Conservation (phyloP, 2,329 filamentous ascomycete genomes). For the Geoglossum cookeanum region DNA sequence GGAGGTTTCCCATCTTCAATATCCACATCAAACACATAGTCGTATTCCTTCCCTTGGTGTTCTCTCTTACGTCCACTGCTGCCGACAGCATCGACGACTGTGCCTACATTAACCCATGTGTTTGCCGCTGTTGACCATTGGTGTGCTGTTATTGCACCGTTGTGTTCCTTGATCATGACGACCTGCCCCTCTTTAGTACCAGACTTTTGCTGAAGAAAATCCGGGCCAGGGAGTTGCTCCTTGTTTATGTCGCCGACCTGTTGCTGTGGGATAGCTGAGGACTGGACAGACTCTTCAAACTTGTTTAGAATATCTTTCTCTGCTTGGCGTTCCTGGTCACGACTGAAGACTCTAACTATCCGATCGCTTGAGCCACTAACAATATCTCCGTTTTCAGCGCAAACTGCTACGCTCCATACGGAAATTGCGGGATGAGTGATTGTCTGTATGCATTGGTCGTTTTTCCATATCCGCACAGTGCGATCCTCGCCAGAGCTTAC, state of each 20-base stretch:
- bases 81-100: constrained; percentile 74
- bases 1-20: constrained; percentile 88
- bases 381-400: constrained; percentile 68
- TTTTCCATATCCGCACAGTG: constrained; percentile 80
- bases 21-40: constrained; percentile 92
- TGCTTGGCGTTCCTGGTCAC: constrained; percentile 49
- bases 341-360: constrained; percentile 66
- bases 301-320: constrained; percentile 45
- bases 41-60: constrained; percentile 73
- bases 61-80: constrained; percentile 62
- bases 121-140: constrained; percentile 58
- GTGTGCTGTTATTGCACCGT: constrained; percentile 71
- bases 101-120: constrained; percentile 79
- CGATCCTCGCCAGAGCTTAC: constrained; percentile 87
- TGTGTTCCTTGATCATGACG: constrained; percentile 68
- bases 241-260: constrained; percentile 73
- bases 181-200: constrained; percentile 96
- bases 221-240: constrained; percentile 72
- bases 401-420: constrained; percentile 83
- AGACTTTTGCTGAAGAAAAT: constrained; percentile 61
- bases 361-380: constrained; percentile 86
- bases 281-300: constrained; percentile 68
- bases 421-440: constrained; percentile 95
- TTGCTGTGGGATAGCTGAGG: constrained; percentile 74
- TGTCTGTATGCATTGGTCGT: constrained; percentile 69